These are phyloP conservation scores for Trichosanthes cucumerina DNA, from an alignment of 306 rosid genomes.

Conservation along the genomic window DNA sequence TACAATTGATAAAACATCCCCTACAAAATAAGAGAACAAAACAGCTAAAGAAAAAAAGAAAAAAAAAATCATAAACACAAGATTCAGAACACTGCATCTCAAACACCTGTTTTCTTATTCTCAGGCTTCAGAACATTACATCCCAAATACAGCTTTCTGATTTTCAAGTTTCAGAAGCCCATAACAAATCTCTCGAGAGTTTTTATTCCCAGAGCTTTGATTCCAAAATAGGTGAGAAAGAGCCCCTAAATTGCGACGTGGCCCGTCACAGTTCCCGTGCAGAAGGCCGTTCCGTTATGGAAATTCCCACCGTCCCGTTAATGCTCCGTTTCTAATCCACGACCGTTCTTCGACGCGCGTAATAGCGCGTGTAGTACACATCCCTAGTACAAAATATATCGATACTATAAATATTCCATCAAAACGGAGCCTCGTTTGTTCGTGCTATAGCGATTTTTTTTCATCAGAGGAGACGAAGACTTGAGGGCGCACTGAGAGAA, in stretches of 20 bases:
- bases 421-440: neutral
- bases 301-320: constrained; percentile 4
- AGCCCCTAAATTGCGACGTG: neutral
- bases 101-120: too few species aligned
- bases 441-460: neutral
- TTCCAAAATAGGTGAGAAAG: too few species aligned
- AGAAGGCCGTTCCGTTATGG: constrained; percentile 6
- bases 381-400: neutral
- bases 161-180: too few species aligned
- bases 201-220: too few species aligned
- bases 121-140: too few species aligned
- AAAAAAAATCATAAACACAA: too few species aligned
- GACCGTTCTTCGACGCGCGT: neutral
- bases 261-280: constrained; percentile 3
- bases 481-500: neutral
- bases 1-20: too few species aligned
- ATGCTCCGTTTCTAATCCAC: neutral
- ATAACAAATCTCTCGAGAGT: too few species aligned
- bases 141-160: too few species aligned
- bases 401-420: constrained; percentile 4
- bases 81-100: too few species aligned
- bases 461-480: neutral
- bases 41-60: too few species aligned
- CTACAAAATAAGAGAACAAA: too few species aligned
- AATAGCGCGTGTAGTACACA: neutral